These are phyloP conservation scores for Trapa incisa DNA, from an alignment of 345 rosid species.

Conservation along the genomic window DNA sequence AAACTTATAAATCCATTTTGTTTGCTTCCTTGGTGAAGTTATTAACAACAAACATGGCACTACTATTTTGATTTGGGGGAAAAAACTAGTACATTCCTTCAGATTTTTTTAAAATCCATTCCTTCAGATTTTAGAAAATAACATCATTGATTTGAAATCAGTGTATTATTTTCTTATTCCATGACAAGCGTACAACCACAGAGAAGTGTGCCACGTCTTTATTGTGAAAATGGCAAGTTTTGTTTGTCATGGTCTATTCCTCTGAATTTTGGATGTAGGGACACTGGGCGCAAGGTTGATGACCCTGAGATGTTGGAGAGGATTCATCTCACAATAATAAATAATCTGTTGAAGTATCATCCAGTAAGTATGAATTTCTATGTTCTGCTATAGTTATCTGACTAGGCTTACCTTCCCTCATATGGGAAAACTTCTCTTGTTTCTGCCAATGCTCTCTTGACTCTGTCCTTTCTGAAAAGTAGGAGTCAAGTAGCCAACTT, in stretches of 20 bases:
- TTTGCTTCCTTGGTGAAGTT: too few species aligned
- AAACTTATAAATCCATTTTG: not conserved
- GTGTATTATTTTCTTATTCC: not conserved
- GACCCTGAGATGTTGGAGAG: constrained; percentile 85
- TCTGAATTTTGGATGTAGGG: constrained; percentile 19
- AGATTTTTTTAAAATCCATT: not conserved
- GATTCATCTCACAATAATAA: constrained; percentile 84
- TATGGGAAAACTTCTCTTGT: not conserved
- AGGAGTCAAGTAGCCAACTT: constrained; percentile 88
- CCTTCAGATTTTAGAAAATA: not conserved
- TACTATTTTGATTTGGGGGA: too few species aligned
- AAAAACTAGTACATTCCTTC: too few species aligned
- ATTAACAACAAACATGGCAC: too few species aligned
- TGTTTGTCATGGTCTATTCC: not conserved
- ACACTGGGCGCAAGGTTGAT: constrained; percentile 90
- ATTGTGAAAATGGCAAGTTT: not conserved
- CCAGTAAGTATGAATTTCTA: constrained; percentile 45
- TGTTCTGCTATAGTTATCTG: not conserved
- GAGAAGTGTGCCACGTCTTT: not conserved
- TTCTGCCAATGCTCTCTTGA: not conserved
- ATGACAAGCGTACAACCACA: not conserved
- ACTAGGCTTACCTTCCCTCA: not conserved
- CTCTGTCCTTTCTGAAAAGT: not conserved
- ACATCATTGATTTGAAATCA: not conserved
- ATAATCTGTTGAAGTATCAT: constrained; percentile 89